These are phyloP conservation scores for Cryptosporidium muris DNA, from an alignment of 169 alveolate species.

Conservation along the genomic window DNA sequence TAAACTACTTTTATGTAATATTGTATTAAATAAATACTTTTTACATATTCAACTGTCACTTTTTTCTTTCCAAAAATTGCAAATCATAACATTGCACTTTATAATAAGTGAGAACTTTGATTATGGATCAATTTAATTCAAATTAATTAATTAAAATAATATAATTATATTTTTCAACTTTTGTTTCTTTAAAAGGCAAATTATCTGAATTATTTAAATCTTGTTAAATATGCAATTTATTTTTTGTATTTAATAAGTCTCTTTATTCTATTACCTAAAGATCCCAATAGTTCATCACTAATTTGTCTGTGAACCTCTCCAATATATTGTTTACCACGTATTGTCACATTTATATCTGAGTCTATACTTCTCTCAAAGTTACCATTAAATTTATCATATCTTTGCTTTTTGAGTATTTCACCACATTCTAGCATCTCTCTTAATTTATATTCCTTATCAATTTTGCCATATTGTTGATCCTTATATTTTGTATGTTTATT, in stretches of 20 bases:
- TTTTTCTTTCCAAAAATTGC: too few relatives aligned
- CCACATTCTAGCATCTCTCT: conserved; percentile 19
- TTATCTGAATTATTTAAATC: not conserved
- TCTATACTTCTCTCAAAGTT: not conserved
- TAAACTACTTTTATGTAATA: too few relatives aligned
- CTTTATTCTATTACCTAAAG: conserved; percentile 15
- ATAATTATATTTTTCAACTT: not conserved
- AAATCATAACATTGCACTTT: too few relatives aligned
- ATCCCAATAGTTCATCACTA: not conserved
- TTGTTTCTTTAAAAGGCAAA: not conserved
- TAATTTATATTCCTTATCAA: conserved; percentile 15
- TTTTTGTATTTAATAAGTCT: not conserved
- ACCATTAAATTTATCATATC: conserved; percentile 2
- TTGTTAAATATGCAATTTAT: not conserved
- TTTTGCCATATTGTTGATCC: not conserved
- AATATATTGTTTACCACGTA: not conserved
- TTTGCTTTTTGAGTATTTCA: conserved; percentile 18
- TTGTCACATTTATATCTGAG: not conserved
- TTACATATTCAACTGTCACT: too few relatives aligned
- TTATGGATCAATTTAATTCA: too few relatives aligned
- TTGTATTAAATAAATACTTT: too few relatives aligned
- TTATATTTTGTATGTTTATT: too few relatives aligned
- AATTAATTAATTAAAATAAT: too few relatives aligned
- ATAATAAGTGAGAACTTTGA: too few relatives aligned
- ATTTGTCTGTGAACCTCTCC: conserved; percentile 7